phyloP scores from a whole-genome alignment of 768 basidiomycete genomes.

The Kwoniella botswanensis region DNA sequence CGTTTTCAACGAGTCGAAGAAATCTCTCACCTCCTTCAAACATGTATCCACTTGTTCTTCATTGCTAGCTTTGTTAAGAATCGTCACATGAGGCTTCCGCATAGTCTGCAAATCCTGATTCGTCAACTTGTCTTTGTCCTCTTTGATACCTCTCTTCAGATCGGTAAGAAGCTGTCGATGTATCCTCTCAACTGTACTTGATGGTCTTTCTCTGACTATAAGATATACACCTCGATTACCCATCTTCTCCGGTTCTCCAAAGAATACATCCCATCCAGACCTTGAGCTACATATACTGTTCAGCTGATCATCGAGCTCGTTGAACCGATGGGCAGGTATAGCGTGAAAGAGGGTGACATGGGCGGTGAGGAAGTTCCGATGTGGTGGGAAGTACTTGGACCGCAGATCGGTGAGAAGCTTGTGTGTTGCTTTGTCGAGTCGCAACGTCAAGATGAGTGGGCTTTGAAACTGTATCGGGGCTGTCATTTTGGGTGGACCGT shows the following conservation, averaged over 20 bases:
- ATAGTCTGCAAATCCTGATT: slow-evolving; percentile 44
- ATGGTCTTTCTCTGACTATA: slow-evolving; percentile 33
- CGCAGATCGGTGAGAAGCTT: slow-evolving; percentile 39
- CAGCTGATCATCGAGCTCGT: slow-evolving; percentile 35
- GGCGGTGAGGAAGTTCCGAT: slow-evolving; percentile 42
- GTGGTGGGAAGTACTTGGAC: slow-evolving; percentile 44
- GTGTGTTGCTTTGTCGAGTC: slow-evolving; percentile 38
- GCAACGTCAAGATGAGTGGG: slow-evolving; percentile 45
- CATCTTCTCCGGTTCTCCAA: slow-evolving; percentile 45
- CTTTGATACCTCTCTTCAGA: slow-evolving; percentile 32
- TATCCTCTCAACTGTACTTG: slow-evolving; percentile 33
- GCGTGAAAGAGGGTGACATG: slow-evolving; percentile 51
- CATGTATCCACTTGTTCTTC: slow-evolving; percentile 46
- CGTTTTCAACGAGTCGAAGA: slow-evolving; percentile 38
- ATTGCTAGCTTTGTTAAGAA: slow-evolving; percentile 46
- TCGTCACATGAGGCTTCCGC: slow-evolving; percentile 44
- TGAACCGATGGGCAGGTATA: slow-evolving; percentile 37
- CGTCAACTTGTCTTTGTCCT: slow-evolving; percentile 35
- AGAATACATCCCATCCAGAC: slow-evolving; percentile 40
- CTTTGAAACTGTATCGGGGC: slow-evolving; percentile 6
- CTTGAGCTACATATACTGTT: slow-evolving; percentile 25
- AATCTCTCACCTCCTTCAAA: slow-evolving; percentile 37
- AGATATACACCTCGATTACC: slow-evolving; percentile 47
- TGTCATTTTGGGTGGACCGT: slow-evolving; percentile 1
- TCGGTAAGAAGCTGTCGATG: slow-evolving; percentile 26